A percentile compares a stretch with the other conserved stretches of the same genome.
Conservation (phyloP, 345 rosid species). For the Orychophragmus violaceus region DNA sequence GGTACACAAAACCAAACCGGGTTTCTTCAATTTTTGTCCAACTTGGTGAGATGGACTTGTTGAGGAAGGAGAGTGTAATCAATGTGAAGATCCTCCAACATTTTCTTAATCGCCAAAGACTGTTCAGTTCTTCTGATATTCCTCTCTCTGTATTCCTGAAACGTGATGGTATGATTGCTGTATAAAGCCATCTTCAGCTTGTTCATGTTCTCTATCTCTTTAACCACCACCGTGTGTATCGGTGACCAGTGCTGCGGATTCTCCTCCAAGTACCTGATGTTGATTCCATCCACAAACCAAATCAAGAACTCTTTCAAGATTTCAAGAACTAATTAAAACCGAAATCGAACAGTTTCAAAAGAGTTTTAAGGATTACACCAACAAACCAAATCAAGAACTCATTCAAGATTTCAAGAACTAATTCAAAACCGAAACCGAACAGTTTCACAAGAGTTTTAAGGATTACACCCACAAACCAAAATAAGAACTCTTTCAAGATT, state of each 20-base stretch:
- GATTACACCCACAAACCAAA: too few species aligned
- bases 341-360: too few species aligned
- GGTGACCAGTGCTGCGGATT: constrained; percentile 61
- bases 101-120: constrained; percentile 46
- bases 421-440: too few species aligned
- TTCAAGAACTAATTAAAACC: too few species aligned
- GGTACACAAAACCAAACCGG: background rate
- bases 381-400: too few species aligned
- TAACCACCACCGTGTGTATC: constrained; percentile 42
- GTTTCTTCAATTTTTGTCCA: background rate
- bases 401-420: too few species aligned
- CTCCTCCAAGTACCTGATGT: constrained; percentile 62
- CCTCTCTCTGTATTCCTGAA: constrained; percentile 53
- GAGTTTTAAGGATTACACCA: too few species aligned
- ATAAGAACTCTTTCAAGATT: too few species aligned
- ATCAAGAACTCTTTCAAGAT: background rate
- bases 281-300: background rate
- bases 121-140: constrained; percentile 53
- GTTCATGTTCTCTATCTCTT: constrained; percentile 66
- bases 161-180: constrained; percentile 59
- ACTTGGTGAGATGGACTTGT: constrained; percentile 40
- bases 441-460: too few species aligned
- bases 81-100: constrained; percentile 52
- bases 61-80: constrained; percentile 62
- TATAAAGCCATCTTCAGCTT: constrained; percentile 63